Conservation (phyloP, 2,329 filamentous ascomycete species). For the Metarhizium guizhouense region DNA sequence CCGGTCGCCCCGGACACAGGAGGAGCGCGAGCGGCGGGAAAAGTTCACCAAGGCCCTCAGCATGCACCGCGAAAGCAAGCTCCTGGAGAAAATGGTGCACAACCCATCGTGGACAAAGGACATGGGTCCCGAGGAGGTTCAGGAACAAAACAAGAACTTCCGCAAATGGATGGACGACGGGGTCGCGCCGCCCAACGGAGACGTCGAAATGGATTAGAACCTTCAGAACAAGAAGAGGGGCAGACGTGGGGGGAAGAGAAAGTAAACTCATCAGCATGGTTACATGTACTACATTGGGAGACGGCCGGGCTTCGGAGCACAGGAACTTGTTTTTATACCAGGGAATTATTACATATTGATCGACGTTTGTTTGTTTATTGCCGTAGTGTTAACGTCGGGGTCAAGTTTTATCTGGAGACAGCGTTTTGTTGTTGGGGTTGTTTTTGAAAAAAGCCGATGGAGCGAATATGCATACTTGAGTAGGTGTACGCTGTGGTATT, state of each 20-base stretch:
- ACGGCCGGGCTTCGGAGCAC: slow-evolving; percentile 2
- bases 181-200: slow-evolving; percentile 19
- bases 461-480: too few species aligned
- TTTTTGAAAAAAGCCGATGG: too few species aligned
- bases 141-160: slow-evolving; percentile 62
- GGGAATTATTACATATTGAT: slow-evolving; percentile 1
- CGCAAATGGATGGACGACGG: slow-evolving; percentile 45
- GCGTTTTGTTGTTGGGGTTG: not conserved
- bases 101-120: slow-evolving; percentile 76
- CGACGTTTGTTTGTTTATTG: not conserved
- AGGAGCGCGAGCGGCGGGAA: slow-evolving; percentile 45
- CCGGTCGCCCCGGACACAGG: slow-evolving; percentile 56
- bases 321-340: slow-evolving; percentile 4
- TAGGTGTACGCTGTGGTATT: too few species aligned
- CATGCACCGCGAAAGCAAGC: slow-evolving; percentile 59
- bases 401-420: not conserved
- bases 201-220: slow-evolving; percentile 4
- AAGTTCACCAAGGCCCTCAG: slow-evolving; percentile 43
- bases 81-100: slow-evolving; percentile 73
- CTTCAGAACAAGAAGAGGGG: not conserved
- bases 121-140: slow-evolving; percentile 66
- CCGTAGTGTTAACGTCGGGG: too few species aligned
- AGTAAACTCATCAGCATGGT: not conserved
- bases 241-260: not conserved
- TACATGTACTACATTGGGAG: not conserved